phyloP scores from a whole-genome alignment of 495 filamentous ascomycete genomes.

The Amniculicola lignicola region DNA sequence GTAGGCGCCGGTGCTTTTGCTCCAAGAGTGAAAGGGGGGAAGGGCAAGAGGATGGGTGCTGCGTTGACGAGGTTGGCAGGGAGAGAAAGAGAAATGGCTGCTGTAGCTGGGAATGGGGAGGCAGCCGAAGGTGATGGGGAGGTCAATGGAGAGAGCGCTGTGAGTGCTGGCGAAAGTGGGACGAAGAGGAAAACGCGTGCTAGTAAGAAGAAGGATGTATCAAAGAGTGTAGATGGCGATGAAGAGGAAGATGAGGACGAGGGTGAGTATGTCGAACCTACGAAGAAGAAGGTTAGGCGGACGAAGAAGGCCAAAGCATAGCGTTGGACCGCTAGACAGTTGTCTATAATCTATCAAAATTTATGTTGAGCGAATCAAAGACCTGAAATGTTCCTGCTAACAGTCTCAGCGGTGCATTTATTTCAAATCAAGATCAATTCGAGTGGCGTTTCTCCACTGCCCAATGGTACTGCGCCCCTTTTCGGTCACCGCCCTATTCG shows the following conservation, averaged over 20 bases:
- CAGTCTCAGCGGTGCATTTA: too few species aligned
- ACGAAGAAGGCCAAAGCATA: background rate
- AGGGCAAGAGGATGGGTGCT: conserved; percentile 80
- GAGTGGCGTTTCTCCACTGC: too few species aligned
- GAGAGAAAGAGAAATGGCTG: conserved; percentile 12
- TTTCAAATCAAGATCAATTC: too few species aligned
- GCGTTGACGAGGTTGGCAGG: conserved; percentile 29
- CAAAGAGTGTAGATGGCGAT: background rate
- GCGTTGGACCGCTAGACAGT: too few species aligned
- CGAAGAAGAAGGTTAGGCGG: background rate
- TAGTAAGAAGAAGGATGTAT: background rate
- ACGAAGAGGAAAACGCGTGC: background rate
- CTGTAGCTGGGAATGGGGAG: background rate
- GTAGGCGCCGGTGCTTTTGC: conserved; percentile 68
- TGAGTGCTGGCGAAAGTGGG: background rate
- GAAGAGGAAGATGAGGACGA: background rate
- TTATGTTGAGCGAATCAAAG: too few species aligned
- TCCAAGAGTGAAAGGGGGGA: conserved; percentile 59
- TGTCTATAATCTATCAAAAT: too few species aligned
- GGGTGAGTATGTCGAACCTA: background rate
- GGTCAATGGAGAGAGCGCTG: conserved; percentile 3
- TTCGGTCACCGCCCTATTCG: too few species aligned
- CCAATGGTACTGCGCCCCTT: too few species aligned
- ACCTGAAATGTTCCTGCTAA: too few species aligned
- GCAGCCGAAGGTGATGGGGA: conserved; percentile 3